phyloP scores from a whole-genome alignment of 768 basidiomycete genomes.

The Mycena floridula region DNA sequence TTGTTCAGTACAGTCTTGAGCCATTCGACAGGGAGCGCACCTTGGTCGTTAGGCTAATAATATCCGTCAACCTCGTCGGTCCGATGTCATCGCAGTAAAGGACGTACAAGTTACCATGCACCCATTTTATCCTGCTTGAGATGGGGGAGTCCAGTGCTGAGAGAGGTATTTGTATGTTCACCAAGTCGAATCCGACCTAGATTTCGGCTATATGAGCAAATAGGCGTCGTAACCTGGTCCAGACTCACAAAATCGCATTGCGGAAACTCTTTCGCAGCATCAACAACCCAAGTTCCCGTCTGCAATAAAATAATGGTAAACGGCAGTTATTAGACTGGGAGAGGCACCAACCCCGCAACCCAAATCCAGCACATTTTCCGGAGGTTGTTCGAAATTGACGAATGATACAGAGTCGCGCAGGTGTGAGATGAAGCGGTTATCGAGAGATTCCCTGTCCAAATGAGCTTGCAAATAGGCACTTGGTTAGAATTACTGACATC shows the following conservation, averaged over 20 bases:
- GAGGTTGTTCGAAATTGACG: slow-evolving; percentile 47
- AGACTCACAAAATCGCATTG: slow-evolving; percentile 54
- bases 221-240: not conserved
- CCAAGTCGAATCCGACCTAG: slow-evolving; percentile 76
- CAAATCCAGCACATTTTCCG: slow-evolving; percentile 55
- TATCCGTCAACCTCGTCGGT: too few relatives aligned
- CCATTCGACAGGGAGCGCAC: too few relatives aligned
- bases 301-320: slow-evolving; percentile 19
- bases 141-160: slow-evolving; percentile 43
- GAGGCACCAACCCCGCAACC: slow-evolving; percentile 60
- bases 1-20: not conserved
- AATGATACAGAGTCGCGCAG: slow-evolving; percentile 53
- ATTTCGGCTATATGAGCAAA: not conserved
- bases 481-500: slow-evolving; percentile 40
- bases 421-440: slow-evolving; percentile 42
- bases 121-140: slow-evolving; percentile 59
- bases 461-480: not conserved
- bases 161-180: slow-evolving; percentile 64
- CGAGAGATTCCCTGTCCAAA: slow-evolving; percentile 44
- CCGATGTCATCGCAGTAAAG: too few relatives aligned
- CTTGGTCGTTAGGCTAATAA: too few relatives aligned
- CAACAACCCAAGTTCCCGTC: slow-evolving; percentile 68
- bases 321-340: not conserved
- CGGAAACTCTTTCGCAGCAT: slow-evolving; percentile 69
- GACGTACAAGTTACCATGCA: slow-evolving; percentile 72